These are phyloP conservation scores for Colletotrichum magnum DNA, from an alignment of 2,329 filamentous ascomycete species.

Conservation along the genomic window DNA sequence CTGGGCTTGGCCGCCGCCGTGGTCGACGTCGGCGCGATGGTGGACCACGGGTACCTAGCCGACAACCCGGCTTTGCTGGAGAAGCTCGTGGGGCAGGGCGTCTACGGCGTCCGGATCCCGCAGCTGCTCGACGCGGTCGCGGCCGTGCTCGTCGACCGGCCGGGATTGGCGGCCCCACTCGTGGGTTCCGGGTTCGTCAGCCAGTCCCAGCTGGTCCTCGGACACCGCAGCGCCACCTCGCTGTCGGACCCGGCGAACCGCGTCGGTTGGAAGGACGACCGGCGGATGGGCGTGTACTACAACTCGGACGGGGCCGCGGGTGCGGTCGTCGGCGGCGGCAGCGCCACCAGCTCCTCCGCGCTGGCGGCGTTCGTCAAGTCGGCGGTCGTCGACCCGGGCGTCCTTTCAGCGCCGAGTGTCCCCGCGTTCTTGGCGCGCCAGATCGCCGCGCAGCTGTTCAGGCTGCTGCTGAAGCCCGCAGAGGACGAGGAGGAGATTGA, in stretches of 20 bases:
- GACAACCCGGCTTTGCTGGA: slow-evolving; percentile 38
- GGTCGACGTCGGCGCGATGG: slow-evolving; percentile 54
- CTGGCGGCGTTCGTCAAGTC: slow-evolving; percentile 12
- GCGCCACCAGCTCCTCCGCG: slow-evolving; percentile 45
- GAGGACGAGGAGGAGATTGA: slow-evolving; percentile 42
- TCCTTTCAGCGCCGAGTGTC: neutral
- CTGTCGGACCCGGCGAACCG: slow-evolving; percentile 38
- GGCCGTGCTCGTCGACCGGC: neutral
- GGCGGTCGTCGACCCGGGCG: neutral
- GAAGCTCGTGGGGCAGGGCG: slow-evolving; percentile 19
- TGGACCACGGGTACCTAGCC: slow-evolving; percentile 54
- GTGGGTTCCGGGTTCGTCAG: slow-evolving; percentile 35
- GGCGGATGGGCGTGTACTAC: slow-evolving; percentile 45
- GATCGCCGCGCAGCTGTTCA: slow-evolving; percentile 41
- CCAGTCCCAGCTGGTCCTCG: slow-evolving; percentile 15
- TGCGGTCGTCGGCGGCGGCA: too few species aligned
- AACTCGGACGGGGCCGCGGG: slow-evolving; percentile 15
- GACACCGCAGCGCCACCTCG: slow-evolving; percentile 28
- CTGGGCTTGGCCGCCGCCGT: slow-evolving; percentile 53
- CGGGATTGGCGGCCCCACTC: slow-evolving; percentile 6
- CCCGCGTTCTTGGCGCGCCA: slow-evolving; percentile 14
- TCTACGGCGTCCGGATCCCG: slow-evolving; percentile 35
- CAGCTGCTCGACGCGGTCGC: slow-evolving; percentile 37
- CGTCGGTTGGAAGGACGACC: slow-evolving; percentile 42
- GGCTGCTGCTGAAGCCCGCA: slow-evolving; percentile 39